These are phyloP conservation scores for Cynanchum wilfordii DNA, from an alignment of 257 asterid genomes.

Conservation along the genomic window DNA sequence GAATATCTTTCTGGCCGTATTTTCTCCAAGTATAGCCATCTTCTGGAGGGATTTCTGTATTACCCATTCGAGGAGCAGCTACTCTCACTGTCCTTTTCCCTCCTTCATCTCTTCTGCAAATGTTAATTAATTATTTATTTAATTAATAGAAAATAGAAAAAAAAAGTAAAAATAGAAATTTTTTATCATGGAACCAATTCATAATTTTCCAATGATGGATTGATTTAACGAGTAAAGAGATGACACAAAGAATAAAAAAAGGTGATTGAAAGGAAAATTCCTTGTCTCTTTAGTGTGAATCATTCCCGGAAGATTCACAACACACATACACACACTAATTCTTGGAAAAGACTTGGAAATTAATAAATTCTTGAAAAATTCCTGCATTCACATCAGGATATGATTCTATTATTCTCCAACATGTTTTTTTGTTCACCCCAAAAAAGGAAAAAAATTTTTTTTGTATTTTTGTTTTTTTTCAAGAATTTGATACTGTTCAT, in stretches of 20 bases:
- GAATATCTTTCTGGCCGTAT: conserved; percentile 81
- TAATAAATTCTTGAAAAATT: background rate
- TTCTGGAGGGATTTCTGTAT: conserved; percentile 72
- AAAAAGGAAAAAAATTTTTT: background rate
- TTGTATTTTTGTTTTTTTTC: too few species aligned
- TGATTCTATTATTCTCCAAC: too few species aligned
- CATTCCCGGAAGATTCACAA: background rate
- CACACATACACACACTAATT: background rate
- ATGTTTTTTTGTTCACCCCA: background rate
- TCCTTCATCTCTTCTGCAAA: conserved; percentile 37
- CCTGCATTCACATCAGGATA: background rate
- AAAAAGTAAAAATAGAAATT: too few species aligned
- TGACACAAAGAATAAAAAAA: background rate
- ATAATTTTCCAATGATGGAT: too few species aligned
- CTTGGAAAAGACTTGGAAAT: background rate
- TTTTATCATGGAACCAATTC: too few species aligned
- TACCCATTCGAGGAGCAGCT: conserved; percentile 76
- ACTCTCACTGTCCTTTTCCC: conserved; percentile 34
- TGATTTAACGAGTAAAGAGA: too few species aligned
- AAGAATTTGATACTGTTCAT: too few species aligned
- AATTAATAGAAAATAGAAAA: too few species aligned
- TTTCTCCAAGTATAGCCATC: conserved; percentile 88
- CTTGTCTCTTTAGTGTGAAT: background rate
- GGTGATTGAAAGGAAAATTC: background rate
- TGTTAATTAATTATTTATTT: too few species aligned